Conservation (phyloP, 2,329 filamentous ascomycete species). For the Byssoonygena ceratinophila region DNA sequence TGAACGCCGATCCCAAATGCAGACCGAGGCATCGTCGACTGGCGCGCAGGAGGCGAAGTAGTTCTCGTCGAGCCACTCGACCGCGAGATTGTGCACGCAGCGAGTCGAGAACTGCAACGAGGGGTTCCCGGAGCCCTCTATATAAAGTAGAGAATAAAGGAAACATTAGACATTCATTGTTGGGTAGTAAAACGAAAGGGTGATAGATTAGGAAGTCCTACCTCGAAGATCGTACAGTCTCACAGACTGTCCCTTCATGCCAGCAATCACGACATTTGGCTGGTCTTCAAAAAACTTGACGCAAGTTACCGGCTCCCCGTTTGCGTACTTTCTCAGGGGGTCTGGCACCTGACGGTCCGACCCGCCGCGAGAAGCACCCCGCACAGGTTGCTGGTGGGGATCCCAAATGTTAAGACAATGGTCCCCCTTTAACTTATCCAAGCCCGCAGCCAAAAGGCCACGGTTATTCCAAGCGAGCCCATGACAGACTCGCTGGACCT, state of each 20-base stretch:
- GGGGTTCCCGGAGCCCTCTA: conserved; percentile 31
- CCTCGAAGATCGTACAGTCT: conserved; percentile 54
- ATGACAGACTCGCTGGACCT: conserved; percentile 54
- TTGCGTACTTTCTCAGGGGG: conserved; percentile 50
- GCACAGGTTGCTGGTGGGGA: conserved; percentile 39
- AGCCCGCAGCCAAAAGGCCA: conserved; percentile 49
- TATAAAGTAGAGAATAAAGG: conserved; percentile 1
- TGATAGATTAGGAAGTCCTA: conserved; percentile 22
- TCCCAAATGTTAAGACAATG: conserved; percentile 57
- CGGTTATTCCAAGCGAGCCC: conserved; percentile 50
- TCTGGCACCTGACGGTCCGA: conserved; percentile 28
- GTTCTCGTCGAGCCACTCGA: conserved; percentile 54
- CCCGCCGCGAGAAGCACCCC: conserved; percentile 20
- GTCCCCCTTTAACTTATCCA: conserved; percentile 55
- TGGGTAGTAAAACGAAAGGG: background rate
- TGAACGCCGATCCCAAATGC: conserved; percentile 52
- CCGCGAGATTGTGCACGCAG: conserved; percentile 54
- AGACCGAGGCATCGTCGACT: conserved; percentile 47
- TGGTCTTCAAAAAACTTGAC: conserved; percentile 53
- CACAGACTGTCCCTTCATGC: conserved; percentile 51
- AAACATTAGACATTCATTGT: background rate
- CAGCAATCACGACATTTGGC: conserved; percentile 51
- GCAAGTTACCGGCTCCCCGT: conserved; percentile 52
- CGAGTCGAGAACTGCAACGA: conserved; percentile 45
- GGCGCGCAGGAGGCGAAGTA: conserved; percentile 51